Evolutionary conservation across 106 monocot genomes (phyloP).

Genomic region (Chionographis japonica): DNA sequence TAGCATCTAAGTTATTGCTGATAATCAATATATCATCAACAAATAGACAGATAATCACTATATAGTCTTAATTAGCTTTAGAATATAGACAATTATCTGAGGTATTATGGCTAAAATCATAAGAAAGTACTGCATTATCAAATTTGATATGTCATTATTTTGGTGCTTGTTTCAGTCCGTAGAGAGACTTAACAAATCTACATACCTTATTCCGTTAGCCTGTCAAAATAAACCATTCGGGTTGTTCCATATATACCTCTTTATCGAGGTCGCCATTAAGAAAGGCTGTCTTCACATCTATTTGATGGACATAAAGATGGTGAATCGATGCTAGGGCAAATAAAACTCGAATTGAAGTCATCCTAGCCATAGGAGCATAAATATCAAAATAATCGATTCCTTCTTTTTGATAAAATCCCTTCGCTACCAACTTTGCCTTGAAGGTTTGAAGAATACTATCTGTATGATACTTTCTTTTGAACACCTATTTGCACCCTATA

Average conservation of each 20-base stretch:
- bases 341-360: too few relatives aligned
- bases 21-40: slow-evolving; percentile 10
- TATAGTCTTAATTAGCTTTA: too few relatives aligned
- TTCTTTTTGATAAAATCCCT: background rate
- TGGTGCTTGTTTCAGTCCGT: background rate
- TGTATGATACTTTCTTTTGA: background rate
- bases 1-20: background rate
- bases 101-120: background rate
- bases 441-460: background rate
- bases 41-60: background rate
- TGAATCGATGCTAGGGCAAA: too few relatives aligned
- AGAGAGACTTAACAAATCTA: background rate
- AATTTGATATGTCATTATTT: background rate
- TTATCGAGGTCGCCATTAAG: background rate
- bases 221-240: background rate
- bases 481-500: too few relatives aligned
- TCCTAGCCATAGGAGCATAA: too few relatives aligned
- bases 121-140: background rate
- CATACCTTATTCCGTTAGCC: background rate
- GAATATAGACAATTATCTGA: background rate
- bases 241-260: background rate
- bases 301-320: too few relatives aligned
- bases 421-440: background rate
- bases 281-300: too few relatives aligned
- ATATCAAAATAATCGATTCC: background rate